Evolutionary conservation across 305 asterid genomes (phyloP), one percentile per base, ranked within the genome.

Genomic region (Fraxinus ornus): DNA sequence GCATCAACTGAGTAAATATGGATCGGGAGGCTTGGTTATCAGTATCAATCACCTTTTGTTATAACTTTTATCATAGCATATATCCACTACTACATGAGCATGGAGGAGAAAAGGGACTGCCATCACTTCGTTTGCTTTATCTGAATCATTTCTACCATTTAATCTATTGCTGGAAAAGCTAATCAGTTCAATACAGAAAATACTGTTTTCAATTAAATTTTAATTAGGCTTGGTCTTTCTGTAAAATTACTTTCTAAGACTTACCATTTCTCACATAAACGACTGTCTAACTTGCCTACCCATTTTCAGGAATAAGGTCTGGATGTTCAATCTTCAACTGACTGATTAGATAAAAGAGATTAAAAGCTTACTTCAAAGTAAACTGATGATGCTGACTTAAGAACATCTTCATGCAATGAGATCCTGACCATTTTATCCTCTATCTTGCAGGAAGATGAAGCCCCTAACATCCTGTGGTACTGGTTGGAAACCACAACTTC

Each of bases 401-500:
- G 85, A 80, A 97, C 95, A 78, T 88, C 87, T 86, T 93, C 97
- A 81, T 92, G 93, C 88, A 94, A 64, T 55, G 98, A 89, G 84
- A 95, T 73, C 77, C 81, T 87, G 64, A 91, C 87, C 99, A 97
- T 97, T 87, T 84, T 90, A 88, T 90, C 87, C 64, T 90, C 90
- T 49, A 80, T 89, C 78, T 86, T 70, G 87, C 90, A 86, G 78
- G 90, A 83, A 75, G 39, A 13, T 80, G 92, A 80, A 71, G 75
- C 85, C 86, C 79, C 85, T 72, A 77, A 72, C 60, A 70, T 82
- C 81, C 84, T 82, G 28, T 37, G 80, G 79, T 83, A 79, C 81
- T 60, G 85, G 81, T 83, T 82, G 70, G 90, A 47, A 80, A 76
- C 86, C 15, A 39, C 76, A 57, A 55, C 75, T 85, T 81, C 89